phyloP scores from a whole-genome alignment of 1,284 basidiomycete genomes.

The Spongiforma sp. region DNA sequence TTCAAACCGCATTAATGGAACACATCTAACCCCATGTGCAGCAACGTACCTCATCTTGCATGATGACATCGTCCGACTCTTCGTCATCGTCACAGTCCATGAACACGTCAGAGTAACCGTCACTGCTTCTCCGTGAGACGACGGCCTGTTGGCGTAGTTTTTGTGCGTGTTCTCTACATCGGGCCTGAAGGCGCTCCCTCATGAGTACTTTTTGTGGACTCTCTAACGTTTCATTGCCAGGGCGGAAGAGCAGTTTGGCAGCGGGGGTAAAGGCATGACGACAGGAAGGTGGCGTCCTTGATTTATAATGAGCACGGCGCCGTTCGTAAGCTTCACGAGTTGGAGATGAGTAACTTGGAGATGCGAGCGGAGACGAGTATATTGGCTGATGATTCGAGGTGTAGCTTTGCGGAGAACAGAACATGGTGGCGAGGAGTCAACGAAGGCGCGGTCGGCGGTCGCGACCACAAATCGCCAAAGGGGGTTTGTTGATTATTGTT shows the following conservation, averaged over 20 bases:
- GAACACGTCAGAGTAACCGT: constrained; percentile 52
- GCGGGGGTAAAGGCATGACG: constrained; percentile 17
- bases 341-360: constrained; percentile 44
- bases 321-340: constrained; percentile 44
- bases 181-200: constrained; percentile 62
- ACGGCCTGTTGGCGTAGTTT: constrained; percentile 58
- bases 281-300: constrained; percentile 21
- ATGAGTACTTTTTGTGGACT: constrained; percentile 56
- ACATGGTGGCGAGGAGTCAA: constrained; percentile 19
- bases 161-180: constrained; percentile 62
- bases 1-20: constrained; percentile 8
- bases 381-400: no score
- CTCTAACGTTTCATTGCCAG: constrained; percentile 20
- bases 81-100: constrained; percentile 59
- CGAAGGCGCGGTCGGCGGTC: constrained; percentile 21
- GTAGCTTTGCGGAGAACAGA: constrained; percentile 33
- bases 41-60: constrained; percentile 64
- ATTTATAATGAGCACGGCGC: constrained; percentile 55
- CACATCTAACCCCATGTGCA: neutral
- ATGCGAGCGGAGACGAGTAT: constrained; percentile 55
- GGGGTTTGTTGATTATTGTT: no score
- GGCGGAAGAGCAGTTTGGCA: constrained; percentile 24
- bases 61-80: constrained; percentile 48
- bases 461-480: no score
- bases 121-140: constrained; percentile 48